Conservation (phyloP, 257 asterid genomes). For the Pogostemon cablin region DNA sequence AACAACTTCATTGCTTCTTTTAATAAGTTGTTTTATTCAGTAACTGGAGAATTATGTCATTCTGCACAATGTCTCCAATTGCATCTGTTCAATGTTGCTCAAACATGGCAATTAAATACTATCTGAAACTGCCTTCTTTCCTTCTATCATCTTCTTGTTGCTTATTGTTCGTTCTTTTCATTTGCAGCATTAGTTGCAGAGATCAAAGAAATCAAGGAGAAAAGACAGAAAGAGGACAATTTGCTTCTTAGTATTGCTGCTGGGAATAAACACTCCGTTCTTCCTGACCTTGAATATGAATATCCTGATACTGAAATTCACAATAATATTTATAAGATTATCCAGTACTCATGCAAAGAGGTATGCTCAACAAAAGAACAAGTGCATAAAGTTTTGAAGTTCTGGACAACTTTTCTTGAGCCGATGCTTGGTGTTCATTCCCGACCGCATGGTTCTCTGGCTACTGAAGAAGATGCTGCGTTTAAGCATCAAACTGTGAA, state of each 20-base stretch:
- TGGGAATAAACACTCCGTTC: slow-evolving; percentile 66
- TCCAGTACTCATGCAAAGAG: slow-evolving; percentile 82
- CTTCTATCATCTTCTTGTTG: slow-evolving; percentile 19
- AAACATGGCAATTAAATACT: neutral
- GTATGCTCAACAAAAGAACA: slow-evolving; percentile 89
- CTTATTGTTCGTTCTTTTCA: slow-evolving; percentile 29
- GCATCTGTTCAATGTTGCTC: neutral
- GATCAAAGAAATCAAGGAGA: slow-evolving; percentile 89
- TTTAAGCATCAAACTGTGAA: slow-evolving; percentile 46
- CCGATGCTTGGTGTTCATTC: slow-evolving; percentile 70
- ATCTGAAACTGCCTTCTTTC: neutral
- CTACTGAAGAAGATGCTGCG: slow-evolving; percentile 51
- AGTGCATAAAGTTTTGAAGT: slow-evolving; percentile 65
- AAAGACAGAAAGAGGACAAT: slow-evolving; percentile 73
- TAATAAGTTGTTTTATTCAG: neutral
- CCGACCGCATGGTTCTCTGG: slow-evolving; percentile 46
- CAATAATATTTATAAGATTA: slow-evolving; percentile 74
- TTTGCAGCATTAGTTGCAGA: slow-evolving; percentile 76
- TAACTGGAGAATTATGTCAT: neutral
- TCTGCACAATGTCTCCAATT: neutral
- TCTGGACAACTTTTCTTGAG: slow-evolving; percentile 84
- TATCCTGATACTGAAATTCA: slow-evolving; percentile 75
- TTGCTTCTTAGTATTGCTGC: slow-evolving; percentile 66
- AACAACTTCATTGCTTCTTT: no score
- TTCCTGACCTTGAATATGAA: slow-evolving; percentile 75